phyloP scores from a whole-genome alignment of 140 eudicot species.

The Ambrosia hybrid region DNA sequence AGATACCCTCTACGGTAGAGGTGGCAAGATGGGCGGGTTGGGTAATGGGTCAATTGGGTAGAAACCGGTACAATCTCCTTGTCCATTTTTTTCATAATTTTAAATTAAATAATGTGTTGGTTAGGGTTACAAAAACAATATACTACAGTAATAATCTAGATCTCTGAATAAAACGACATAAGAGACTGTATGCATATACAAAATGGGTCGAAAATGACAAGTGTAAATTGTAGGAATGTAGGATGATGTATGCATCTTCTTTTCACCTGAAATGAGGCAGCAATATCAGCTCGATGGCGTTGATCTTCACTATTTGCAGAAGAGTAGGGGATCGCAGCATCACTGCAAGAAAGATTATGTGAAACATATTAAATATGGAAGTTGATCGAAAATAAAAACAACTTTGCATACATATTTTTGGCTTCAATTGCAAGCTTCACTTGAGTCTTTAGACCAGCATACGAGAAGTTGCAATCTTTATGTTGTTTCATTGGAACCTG shows the following conservation, averaged over 20 bases:
- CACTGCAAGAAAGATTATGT: slow-evolving; percentile 41
- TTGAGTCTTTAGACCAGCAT: slow-evolving; percentile 98
- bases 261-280: slow-evolving; percentile 93
- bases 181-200: neutral
- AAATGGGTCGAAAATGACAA: neutral
- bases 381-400: neutral
- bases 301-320: slow-evolving; percentile 72
- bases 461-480: slow-evolving; percentile 96
- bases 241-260: neutral
- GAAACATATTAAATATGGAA: slow-evolving; percentile 3
- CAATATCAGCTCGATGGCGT: slow-evolving; percentile 75
- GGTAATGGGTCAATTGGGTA: too few relatives aligned
- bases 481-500: slow-evolving; percentile 98
- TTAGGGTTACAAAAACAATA: slow-evolving; percentile 4
- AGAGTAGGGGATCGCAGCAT: slow-evolving; percentile 65
- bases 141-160: neutral
- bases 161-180: neutral
- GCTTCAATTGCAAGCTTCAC: slow-evolving; percentile 91
- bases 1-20: neutral
- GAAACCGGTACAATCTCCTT: too few relatives aligned
- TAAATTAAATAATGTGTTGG: neutral
- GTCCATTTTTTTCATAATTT: neutral
- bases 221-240: neutral
- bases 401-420: slow-evolving; percentile 59
- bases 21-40: too few relatives aligned